Conservation (phyloP, 2,329 filamentous ascomycete species). For the Cladorrhinum sp. region DNA sequence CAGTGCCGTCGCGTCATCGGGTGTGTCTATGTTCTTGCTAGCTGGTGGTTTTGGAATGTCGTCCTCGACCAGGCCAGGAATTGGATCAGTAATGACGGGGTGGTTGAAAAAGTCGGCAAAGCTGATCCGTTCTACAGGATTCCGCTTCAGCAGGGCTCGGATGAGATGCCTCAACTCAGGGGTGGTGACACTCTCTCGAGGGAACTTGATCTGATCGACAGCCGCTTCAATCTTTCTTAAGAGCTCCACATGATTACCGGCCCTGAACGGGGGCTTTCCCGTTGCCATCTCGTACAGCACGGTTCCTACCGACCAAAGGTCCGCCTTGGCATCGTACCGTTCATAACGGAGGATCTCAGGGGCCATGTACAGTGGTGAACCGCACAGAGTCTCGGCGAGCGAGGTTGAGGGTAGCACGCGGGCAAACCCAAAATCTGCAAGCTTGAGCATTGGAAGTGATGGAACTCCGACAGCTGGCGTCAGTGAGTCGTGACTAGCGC, state of each 20-base stretch:
- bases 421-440: slow-evolving; percentile 98
- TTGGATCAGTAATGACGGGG: slow-evolving; percentile 67
- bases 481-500: slow-evolving; percentile 73
- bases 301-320: slow-evolving; percentile 96
- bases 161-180: slow-evolving; percentile 78
- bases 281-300: slow-evolving; percentile 95
- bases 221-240: slow-evolving; percentile 87
- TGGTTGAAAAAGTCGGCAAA: slow-evolving; percentile 85
- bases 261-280: slow-evolving; percentile 85
- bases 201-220: slow-evolving; percentile 82
- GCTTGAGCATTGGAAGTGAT: slow-evolving; percentile 91
- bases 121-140: slow-evolving; percentile 77
- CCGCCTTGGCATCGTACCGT: slow-evolving; percentile 94
- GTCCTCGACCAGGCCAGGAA: slow-evolving; percentile 77
- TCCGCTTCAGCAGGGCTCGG: slow-evolving; percentile 76
- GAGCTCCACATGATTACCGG: slow-evolving; percentile 90
- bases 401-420: slow-evolving; percentile 86
- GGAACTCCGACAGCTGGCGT: slow-evolving; percentile 76
- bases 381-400: slow-evolving; percentile 91
- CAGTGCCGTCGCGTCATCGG: slow-evolving; percentile 31
- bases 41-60: slow-evolving; percentile 56
- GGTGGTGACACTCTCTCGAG: slow-evolving; percentile 67
- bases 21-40: slow-evolving; percentile 30
- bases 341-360: slow-evolving; percentile 96
- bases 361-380: slow-evolving; percentile 97